phyloP scores from a whole-genome alignment of 1,284 basidiomycete genomes.

The Psilocybe mexicana region DNA sequence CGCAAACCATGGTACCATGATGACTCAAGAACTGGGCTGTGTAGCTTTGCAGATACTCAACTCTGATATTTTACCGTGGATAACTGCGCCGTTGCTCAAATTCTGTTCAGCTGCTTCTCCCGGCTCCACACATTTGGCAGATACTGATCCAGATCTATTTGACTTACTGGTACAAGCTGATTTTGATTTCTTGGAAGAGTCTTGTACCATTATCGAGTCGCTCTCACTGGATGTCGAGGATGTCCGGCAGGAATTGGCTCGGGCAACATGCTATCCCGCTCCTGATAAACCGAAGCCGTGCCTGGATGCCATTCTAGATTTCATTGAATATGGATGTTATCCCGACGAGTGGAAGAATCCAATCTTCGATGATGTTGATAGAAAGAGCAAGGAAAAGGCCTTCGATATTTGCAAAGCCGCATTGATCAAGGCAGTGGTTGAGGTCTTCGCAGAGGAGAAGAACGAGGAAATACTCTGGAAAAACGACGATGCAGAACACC shows the following conservation, averaged over 20 bases:
- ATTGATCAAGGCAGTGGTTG: constrained; percentile 82
- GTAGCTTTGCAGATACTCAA: constrained; percentile 59
- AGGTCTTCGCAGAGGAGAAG: constrained; percentile 79
- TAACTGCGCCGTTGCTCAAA: constrained; percentile 56
- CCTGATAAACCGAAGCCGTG: constrained; percentile 61
- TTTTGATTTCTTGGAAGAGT: constrained; percentile 71
- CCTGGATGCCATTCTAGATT: constrained; percentile 63
- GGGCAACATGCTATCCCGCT: constrained; percentile 58
- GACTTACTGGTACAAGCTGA: constrained; percentile 63
- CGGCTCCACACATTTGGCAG: constrained; percentile 40
- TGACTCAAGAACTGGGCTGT: constrained; percentile 5
- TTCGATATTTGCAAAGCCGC: constrained; percentile 84
- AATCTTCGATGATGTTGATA: constrained; percentile 43
- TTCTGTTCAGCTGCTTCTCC: constrained; percentile 55
- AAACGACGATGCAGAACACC: constrained; percentile 51
- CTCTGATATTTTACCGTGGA: constrained; percentile 59
- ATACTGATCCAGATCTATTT: constrained; percentile 44
- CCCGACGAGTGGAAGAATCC: constrained; percentile 61
- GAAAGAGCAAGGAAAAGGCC: constrained; percentile 62
- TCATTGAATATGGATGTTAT: constrained; percentile 70
- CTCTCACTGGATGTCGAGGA: constrained; percentile 75
- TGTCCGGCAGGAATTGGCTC: constrained; percentile 67
- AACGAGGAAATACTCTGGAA: constrained; percentile 78
- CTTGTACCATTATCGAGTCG: constrained; percentile 73
- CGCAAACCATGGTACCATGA: neutral